phyloP scores from a whole-genome alignment of 306 rosid genomes.

The Alnus rubra region DNA sequence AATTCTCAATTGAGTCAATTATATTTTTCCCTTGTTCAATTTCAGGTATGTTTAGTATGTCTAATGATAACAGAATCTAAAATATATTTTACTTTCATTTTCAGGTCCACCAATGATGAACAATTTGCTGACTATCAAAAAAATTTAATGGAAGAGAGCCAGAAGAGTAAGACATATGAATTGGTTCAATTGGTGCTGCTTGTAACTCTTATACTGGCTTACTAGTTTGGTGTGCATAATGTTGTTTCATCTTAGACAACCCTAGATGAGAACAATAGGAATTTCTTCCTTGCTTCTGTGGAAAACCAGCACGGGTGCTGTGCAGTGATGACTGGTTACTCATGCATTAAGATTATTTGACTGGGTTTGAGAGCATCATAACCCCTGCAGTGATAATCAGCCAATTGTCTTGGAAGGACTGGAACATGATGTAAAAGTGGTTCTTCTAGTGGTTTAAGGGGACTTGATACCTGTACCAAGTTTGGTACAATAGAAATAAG shows the following conservation, averaged over 20 bases:
- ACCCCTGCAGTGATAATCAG: neutral
- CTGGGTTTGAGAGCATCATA: neutral
- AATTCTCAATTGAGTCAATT: neutral
- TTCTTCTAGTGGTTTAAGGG: neutral
- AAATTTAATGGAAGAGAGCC: slow-evolving; percentile 51
- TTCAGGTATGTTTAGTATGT: neutral
- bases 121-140: slow-evolving; percentile 54
- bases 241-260: neutral
- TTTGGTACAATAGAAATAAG: too few relatives aligned
- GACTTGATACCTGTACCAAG: too few relatives aligned
- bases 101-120: slow-evolving; percentile 60
- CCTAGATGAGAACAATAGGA: neutral
- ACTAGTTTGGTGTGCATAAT: neutral
- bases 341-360: neutral
- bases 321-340: neutral
- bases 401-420: neutral
- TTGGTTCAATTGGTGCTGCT: slow-evolving; percentile 8
- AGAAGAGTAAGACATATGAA: slow-evolving; percentile 55
- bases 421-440: neutral
- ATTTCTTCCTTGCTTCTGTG: neutral
- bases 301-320: neutral
- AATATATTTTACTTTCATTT: slow-evolving; percentile 21
- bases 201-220: neutral
- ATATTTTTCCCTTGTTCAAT: neutral
- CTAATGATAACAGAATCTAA: neutral